These are phyloP conservation scores for Kuraishia capsulata DNA, from an alignment of 805 yeast species.

Conservation along the genomic window DNA sequence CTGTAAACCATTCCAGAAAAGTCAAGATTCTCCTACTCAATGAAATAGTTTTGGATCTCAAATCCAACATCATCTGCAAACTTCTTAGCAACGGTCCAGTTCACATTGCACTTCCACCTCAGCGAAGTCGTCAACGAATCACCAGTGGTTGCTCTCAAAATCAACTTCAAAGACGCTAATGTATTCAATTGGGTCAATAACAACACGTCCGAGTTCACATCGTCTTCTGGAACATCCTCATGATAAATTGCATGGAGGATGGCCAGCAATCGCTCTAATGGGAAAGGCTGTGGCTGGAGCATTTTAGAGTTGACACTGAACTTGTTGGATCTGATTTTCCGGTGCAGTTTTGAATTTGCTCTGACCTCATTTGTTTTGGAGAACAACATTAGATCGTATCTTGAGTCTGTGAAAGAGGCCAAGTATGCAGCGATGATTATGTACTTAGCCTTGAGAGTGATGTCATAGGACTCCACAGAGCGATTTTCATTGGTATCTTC, in stretches of 20 bases:
- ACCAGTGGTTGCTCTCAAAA: slow-evolving; percentile 18
- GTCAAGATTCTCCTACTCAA: slow-evolving; percentile 19
- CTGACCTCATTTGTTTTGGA: slow-evolving; percentile 49
- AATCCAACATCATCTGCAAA: slow-evolving; percentile 59
- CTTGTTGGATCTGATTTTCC: slow-evolving; percentile 25
- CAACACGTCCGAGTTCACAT: slow-evolving; percentile 23
- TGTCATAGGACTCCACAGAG: slow-evolving; percentile 20
- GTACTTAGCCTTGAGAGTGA: slow-evolving; percentile 57
- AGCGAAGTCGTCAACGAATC: slow-evolving; percentile 53
- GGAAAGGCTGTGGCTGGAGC: slow-evolving; percentile 66
- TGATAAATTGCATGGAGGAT: slow-evolving; percentile 64
- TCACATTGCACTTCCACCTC: slow-evolving; percentile 71
- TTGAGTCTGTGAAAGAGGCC: slow-evolving; percentile 69
- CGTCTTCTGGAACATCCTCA: slow-evolving; percentile 23
- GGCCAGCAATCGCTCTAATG: slow-evolving; percentile 71
- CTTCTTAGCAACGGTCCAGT: slow-evolving; percentile 53
- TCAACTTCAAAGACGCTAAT: slow-evolving; percentile 21
- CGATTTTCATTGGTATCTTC: slow-evolving; percentile 1
- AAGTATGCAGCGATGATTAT: slow-evolving; percentile 75
- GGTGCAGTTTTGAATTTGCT: slow-evolving; percentile 22
- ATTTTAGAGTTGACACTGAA: slow-evolving; percentile 49
- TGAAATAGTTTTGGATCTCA: slow-evolving; percentile 54
- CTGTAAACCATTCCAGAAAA: too few species aligned
- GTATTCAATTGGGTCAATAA: slow-evolving; percentile 28
- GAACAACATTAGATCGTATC: slow-evolving; percentile 60